Evolutionary conservation across 306 rosid genomes (phyloP).

Genomic region (Cajanus cajan): DNA sequence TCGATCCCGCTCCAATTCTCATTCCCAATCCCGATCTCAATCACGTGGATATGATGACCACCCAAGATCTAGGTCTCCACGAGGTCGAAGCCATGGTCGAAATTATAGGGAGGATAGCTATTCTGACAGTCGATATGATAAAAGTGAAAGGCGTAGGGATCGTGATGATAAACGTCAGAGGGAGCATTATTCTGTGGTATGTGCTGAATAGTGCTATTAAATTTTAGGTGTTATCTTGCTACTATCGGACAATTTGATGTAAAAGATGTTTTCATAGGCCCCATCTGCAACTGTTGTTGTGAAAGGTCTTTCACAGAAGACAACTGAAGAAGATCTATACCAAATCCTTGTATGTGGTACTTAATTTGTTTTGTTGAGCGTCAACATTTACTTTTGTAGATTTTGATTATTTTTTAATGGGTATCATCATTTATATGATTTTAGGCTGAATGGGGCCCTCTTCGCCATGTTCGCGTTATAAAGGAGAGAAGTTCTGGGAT

Average conservation of each 20-base stretch:
- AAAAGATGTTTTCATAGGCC: conserved; percentile 55
- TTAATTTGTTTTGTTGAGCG: conserved; percentile 29
- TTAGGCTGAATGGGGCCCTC: conserved; percentile 99
- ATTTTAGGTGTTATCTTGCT: conserved; percentile 22
- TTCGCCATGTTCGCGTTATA: conserved; percentile 95
- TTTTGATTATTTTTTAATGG: neutral
- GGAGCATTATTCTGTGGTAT: conserved; percentile 78
- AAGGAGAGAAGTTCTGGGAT: conserved; percentile 93
- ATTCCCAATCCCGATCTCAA: conserved; percentile 62
- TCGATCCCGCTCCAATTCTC: conserved; percentile 36
- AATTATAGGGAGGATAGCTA: conserved; percentile 84
- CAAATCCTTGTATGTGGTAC: conserved; percentile 79
- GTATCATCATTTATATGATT: conserved; percentile 23
- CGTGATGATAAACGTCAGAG: conserved; percentile 78
- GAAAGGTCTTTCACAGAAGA: conserved; percentile 95
- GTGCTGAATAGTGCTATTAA: conserved; percentile 18
- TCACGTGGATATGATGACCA: conserved; percentile 82
- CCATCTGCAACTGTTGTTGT: conserved; percentile 98
- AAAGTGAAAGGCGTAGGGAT: conserved; percentile 77
- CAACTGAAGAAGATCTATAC: conserved; percentile 93
- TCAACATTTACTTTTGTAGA: neutral
- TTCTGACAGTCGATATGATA: conserved; percentile 66
- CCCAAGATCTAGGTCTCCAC: conserved; percentile 87
- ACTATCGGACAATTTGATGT: conserved; percentile 17
- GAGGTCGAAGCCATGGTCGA: conserved; percentile 76